A percentile compares a stretch with the other conserved stretches of the same genome.
phyloP scores from a whole-genome alignment of 148 eudicot genomes.

The Silene conica region DNA sequence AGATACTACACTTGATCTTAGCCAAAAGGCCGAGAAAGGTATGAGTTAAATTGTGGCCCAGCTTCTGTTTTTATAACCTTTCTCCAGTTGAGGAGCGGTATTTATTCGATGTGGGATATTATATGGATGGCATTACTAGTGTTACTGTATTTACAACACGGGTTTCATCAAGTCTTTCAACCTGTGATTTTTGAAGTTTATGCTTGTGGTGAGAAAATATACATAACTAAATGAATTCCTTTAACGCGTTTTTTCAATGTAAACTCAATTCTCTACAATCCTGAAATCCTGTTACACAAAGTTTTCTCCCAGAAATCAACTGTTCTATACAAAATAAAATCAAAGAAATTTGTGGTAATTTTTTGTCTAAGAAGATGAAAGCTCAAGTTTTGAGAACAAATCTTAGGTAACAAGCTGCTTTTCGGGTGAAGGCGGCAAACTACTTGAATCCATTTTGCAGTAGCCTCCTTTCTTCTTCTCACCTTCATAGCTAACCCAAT shows the following conservation, averaged over 20 bases:
- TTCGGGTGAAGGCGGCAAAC: conserved; percentile 34
- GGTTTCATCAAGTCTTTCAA: background rate
- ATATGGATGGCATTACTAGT: background rate
- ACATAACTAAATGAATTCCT: background rate
- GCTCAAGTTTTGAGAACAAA: conserved; percentile 24
- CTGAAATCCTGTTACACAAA: conserved; percentile 6
- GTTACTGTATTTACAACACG: background rate
- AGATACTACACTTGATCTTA: conserved; percentile 89
- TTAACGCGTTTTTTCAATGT: background rate
- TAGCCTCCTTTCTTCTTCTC: conserved; percentile 39
- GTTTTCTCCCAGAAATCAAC: background rate
- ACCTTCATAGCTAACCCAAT: conserved; percentile 45
- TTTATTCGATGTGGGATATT: background rate
- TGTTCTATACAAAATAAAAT: background rate
- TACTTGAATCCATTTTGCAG: conserved; percentile 40
- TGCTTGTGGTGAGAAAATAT: background rate
- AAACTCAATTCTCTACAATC: conserved; percentile 13
- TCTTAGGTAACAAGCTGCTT: conserved; percentile 29
- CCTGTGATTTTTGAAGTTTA: background rate
- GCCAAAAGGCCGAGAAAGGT: conserved; percentile 60
- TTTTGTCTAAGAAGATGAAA: background rate
- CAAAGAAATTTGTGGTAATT: background rate
- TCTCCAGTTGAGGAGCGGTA: background rate
- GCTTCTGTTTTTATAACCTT: background rate
- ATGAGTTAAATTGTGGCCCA: accelerated